These are phyloP conservation scores for Apophysomyces ossiformis DNA, from an alignment of 371 early-diverging fungal species.

Conservation along the genomic window DNA sequence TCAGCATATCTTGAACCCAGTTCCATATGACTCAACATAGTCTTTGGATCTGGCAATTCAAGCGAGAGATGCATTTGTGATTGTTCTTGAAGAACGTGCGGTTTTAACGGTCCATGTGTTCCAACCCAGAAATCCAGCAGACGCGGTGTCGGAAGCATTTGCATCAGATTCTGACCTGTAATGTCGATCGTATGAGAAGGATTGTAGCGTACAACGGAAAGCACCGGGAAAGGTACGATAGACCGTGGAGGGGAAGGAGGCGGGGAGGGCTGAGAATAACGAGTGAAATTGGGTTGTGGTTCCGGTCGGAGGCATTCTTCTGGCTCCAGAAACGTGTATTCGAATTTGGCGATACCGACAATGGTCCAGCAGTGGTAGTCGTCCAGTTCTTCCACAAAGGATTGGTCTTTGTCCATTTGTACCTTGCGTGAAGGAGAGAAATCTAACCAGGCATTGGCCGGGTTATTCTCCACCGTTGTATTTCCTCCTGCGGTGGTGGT, in stretches of 20 bases:
- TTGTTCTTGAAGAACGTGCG: slow-evolving; percentile 15
- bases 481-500: slow-evolving; percentile 18
- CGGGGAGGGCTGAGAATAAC: slow-evolving; percentile 24
- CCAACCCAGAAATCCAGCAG: slow-evolving; percentile 48
- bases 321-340: slow-evolving; percentile 52
- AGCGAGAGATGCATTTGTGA: slow-evolving; percentile 15
- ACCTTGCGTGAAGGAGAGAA: slow-evolving; percentile 28
- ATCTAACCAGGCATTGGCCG: slow-evolving; percentile 42
- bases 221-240: slow-evolving; percentile 45
- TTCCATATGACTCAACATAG: slow-evolving; percentile 21
- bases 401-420: slow-evolving; percentile 5
- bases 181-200: slow-evolving; percentile 32
- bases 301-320: slow-evolving; percentile 8
- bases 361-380: slow-evolving; percentile 89
- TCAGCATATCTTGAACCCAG: slow-evolving; percentile 32
- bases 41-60: slow-evolving; percentile 34
- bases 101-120: slow-evolving; percentile 36
- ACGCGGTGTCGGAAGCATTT: slow-evolving; percentile 20
- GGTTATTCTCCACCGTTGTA: slow-evolving; percentile 16
- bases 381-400: slow-evolving; percentile 51
- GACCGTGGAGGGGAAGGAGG: slow-evolving; percentile 46
- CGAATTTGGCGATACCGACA: slow-evolving; percentile 67
- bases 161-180: slow-evolving; percentile 38
- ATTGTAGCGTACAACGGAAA: slow-evolving; percentile 31
- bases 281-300: slow-evolving; percentile 11